phyloP scores from a whole-genome alignment of 441 rosid species.

The Capsella rubella region DNA sequence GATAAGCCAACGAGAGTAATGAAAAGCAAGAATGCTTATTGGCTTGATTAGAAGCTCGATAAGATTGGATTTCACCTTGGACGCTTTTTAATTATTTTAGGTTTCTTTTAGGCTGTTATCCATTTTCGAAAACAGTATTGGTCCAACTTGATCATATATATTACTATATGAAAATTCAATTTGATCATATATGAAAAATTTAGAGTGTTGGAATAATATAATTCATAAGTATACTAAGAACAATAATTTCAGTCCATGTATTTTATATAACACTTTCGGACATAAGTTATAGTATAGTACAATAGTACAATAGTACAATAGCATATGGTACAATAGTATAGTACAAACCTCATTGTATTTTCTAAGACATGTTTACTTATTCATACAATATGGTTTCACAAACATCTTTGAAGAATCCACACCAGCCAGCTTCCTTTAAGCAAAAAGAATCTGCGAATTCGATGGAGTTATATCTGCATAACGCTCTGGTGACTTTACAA shows the following conservation, averaged over 20 bases:
- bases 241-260: background rate
- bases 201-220: no score
- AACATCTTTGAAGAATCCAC: constrained; percentile 3
- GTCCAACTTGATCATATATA: constrained; percentile 34
- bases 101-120: constrained; percentile 37
- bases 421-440: constrained; percentile 47
- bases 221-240: background rate
- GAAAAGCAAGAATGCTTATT: constrained; percentile 60
- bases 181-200: no score
- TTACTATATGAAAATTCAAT: background rate
- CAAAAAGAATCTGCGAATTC: constrained; percentile 82
- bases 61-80: constrained; percentile 33
- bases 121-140: constrained; percentile 32
- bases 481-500: constrained; percentile 64
- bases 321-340: constrained; percentile 20
- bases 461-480: constrained; percentile 81
- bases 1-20: constrained; percentile 53
- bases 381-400: constrained; percentile 19
- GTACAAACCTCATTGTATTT: background rate
- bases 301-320: no score
- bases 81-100: constrained; percentile 28
- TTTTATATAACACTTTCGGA: constrained; percentile 17
- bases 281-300: constrained; percentile 16
- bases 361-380: constrained; percentile 14
- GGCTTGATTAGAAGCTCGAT: constrained; percentile 44